Percentiles rank a stretch among this genome's conserved stretches.
These are phyloP conservation scores for Cutaneotrichosporon cavernicola DNA, from an alignment of 1,284 basidiomycete genomes.

Conservation along the genomic window DNA sequence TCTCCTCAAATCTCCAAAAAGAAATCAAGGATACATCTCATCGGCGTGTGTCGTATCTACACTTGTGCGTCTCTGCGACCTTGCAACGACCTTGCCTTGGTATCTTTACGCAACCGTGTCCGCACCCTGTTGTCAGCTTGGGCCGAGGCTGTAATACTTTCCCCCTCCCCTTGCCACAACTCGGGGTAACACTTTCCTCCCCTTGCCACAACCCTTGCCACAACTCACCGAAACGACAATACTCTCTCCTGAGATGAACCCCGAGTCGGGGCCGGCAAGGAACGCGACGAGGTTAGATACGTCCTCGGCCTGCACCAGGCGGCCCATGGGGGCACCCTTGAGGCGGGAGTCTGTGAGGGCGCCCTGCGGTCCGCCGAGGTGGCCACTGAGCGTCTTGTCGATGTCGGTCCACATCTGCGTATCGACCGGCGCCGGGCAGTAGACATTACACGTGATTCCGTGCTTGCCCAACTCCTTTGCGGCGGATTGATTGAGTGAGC, in stretches of 20 bases:
- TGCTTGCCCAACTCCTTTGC: constrained; percentile 55
- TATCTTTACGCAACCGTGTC: not conserved
- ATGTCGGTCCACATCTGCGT: constrained; percentile 49
- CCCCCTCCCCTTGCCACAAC: not conserved
- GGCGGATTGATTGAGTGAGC: constrained; percentile 51
- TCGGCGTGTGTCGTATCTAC: not conserved
- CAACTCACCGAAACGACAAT: constrained; percentile 24
- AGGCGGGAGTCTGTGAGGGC: not conserved
- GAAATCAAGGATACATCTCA: too few species aligned
- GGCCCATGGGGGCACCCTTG: constrained; percentile 16
- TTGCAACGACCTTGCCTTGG: not conserved
- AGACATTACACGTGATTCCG: constrained; percentile 59
- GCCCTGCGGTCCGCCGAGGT: constrained; percentile 12
- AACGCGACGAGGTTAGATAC: constrained; percentile 26
- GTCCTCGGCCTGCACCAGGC: constrained; percentile 22
- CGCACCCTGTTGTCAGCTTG: constrained; percentile 2
- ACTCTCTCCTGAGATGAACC: constrained; percentile 25
- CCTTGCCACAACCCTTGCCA: too few species aligned
- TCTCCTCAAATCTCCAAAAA: too few species aligned
- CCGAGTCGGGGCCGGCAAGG: constrained; percentile 26
- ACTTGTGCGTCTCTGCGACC: not conserved
- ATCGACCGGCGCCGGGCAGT: constrained; percentile 56
- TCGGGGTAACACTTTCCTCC: too few species aligned
- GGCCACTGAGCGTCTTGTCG: constrained; percentile 21
- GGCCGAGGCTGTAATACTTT: too few species aligned